A percentile compares a stretch with the other conserved stretches of the same genome.
These are phyloP conservation scores for Rhynchosporium secalis DNA, from an alignment of 2,329 filamentous ascomycete species.

Conservation along the genomic window DNA sequence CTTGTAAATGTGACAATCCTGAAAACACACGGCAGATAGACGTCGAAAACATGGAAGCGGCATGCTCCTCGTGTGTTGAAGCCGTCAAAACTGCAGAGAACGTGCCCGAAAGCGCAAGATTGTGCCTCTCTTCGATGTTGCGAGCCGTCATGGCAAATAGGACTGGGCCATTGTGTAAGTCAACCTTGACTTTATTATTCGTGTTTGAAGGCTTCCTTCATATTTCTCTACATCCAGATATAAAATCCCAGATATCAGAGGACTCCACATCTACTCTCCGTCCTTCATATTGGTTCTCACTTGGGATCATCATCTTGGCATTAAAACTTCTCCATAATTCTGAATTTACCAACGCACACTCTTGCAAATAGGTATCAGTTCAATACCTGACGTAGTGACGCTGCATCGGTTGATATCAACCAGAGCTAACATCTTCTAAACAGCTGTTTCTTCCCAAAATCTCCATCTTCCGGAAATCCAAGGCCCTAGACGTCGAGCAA, in stretches of 20 bases:
- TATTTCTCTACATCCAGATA: too few relatives aligned
- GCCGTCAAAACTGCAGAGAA: conserved; percentile 73
- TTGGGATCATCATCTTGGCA: conserved; percentile 12
- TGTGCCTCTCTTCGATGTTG: conserved; percentile 74
- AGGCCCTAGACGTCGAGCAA: conserved; percentile 57
- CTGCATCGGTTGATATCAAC: background rate
- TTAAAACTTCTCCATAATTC: conserved; percentile 16
- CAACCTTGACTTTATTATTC: background rate
- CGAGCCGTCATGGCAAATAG: conserved; percentile 66
- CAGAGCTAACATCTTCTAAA: conserved; percentile 1
- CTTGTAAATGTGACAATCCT: conserved; percentile 85
- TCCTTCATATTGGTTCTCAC: background rate
- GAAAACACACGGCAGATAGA: conserved; percentile 70
- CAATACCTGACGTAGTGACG: background rate
- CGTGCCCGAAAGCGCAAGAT: conserved; percentile 69
- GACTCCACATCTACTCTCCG: background rate
- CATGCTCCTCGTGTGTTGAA: conserved; percentile 68
- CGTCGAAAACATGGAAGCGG: conserved; percentile 63
- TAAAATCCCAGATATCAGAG: background rate
- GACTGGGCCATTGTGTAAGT: conserved; percentile 58
- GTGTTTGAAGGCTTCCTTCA: too few relatives aligned
- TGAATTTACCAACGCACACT: conserved; percentile 5
- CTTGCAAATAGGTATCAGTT: background rate
- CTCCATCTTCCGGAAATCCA: conserved; percentile 25
- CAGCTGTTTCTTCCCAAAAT: conserved; percentile 10